These are phyloP conservation scores for Periglandula ipomoeae DNA, from an alignment of 2,329 filamentous ascomycete genomes.

Conservation along the genomic window DNA sequence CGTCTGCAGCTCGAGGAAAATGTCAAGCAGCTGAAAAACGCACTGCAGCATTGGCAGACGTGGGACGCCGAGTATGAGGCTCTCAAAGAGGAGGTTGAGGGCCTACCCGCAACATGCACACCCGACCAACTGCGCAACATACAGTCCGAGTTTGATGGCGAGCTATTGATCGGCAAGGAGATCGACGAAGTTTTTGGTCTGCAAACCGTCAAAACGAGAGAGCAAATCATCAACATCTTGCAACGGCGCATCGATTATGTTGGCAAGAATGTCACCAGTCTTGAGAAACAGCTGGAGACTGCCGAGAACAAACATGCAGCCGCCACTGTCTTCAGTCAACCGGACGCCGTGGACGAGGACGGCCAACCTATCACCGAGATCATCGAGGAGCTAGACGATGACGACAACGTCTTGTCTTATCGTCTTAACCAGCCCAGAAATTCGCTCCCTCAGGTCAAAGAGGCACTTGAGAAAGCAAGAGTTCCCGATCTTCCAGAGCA, in stretches of 20 bases:
- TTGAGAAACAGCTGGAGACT: constrained; percentile 62
- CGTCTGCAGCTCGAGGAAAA: constrained; percentile 67
- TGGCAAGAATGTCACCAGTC: constrained; percentile 63
- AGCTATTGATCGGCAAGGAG: constrained; percentile 51
- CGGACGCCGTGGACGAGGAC: constrained; percentile 55
- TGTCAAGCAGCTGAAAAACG: constrained; percentile 58
- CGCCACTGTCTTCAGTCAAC: constrained; percentile 48
- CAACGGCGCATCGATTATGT: constrained; percentile 82
- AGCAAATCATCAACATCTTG: constrained; percentile 50
- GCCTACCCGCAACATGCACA: constrained; percentile 35
- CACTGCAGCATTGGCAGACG: constrained; percentile 78
- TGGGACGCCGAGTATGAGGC: constrained; percentile 90
- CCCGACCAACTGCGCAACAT: constrained; percentile 46
- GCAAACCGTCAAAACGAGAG: constrained; percentile 17
- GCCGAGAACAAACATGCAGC: constrained; percentile 63
- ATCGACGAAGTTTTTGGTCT: constrained; percentile 37
- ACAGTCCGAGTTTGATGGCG: constrained; percentile 50
- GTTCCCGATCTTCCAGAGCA: constrained; percentile 35
- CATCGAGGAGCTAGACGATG: constrained; percentile 81
- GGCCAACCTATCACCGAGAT: constrained; percentile 82
- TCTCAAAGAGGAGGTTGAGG: constrained; percentile 71
- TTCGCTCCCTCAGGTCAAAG: constrained; percentile 56
- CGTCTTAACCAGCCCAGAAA: constrained; percentile 59
- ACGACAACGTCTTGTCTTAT: constrained; percentile 71
- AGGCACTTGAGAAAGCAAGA: constrained; percentile 70